Conservation (phyloP, 1,139 yeast species). For the Debaryomycetaceae sp. region DNA sequence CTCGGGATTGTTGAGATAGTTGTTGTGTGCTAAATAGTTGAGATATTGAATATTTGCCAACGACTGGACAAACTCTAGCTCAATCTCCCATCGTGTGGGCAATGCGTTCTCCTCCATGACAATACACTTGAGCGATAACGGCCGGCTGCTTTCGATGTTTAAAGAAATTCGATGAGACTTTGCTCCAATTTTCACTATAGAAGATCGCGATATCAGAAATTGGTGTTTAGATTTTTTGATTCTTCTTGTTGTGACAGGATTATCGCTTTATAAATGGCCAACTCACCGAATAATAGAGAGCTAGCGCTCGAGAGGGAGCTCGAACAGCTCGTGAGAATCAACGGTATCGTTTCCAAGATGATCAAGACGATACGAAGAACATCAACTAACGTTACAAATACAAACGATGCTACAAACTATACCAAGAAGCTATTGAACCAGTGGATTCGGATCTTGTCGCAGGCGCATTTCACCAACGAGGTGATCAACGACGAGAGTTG, state of each 20-base stretch:
- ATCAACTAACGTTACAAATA: conserved; percentile 24
- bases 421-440: conserved; percentile 39
- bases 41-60: conserved; percentile 74
- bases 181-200: background rate
- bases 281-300: conserved; percentile 17
- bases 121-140: background rate
- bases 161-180: background rate
- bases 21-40: conserved; percentile 71
- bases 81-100: conserved; percentile 80
- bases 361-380: conserved; percentile 27
- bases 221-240: background rate
- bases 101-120: conserved; percentile 26
- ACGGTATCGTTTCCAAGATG: conserved; percentile 27
- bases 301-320: conserved; percentile 38
- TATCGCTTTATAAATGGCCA: conserved; percentile 1
- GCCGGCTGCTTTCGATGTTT: background rate
- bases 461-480: conserved; percentile 42
- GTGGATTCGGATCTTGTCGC: conserved; percentile 47
- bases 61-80: conserved; percentile 81
- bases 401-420: conserved; percentile 31
- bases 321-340: conserved; percentile 30
- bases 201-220: conserved; percentile 1
- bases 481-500: conserved; percentile 31
- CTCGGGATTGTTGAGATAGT: conserved; percentile 56
- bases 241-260: background rate